Evolutionary conservation across 495 filamentous ascomycete genomes (phyloP), one percentile per base, ranked within the genome.

Genomic region (Sabuloglossum arenarium): DNA sequence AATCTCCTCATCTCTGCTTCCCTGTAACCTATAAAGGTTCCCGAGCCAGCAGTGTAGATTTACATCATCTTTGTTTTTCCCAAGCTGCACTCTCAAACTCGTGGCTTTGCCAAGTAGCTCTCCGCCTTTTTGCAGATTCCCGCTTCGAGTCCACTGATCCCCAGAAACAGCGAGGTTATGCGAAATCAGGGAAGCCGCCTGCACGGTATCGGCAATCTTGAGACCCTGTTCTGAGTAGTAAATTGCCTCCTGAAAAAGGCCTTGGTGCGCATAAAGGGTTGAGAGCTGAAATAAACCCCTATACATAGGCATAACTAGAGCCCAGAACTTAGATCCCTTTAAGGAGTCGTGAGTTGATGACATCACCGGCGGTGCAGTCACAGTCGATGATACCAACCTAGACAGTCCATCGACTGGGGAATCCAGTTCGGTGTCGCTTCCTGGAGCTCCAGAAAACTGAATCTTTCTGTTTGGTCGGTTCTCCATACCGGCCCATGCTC

Each of bases 211-310:
- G 51, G 85, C 87, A 58, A 94, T 78, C 64, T 85, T 86, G 53
- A 84, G 70, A 0, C 86, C 86, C 63, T 94, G 82, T 59, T 95
- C 82, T 6, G 82, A 77, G 61, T 94, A 94, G 66, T 88, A 91
- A n/a, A 90, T 70, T 6, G 89, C 84, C 64, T 97, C 93, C 53
- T 84, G 81, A 60, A 88, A 85, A 65, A 95, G 75, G 47, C 93
- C 90, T 61, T 88, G 76, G 55, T 89, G 80, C 3, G 85, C 78
- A 57, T 85, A 94, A 16, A 93, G 67, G 23, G 71, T 73, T 3
- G 88, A 86, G 5, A 94, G 75, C 55, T 86, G 80, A 49, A 79
- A 62, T 29, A 90, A 67, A 49, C 78, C 76, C 5, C 76, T 77
- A 62, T 85, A 82, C 28, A 95, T 71, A 9, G 78, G 77, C 31